Conservation (phyloP, 1,284 basidiomycete species). For the Moesziomyces sp. region DNA sequence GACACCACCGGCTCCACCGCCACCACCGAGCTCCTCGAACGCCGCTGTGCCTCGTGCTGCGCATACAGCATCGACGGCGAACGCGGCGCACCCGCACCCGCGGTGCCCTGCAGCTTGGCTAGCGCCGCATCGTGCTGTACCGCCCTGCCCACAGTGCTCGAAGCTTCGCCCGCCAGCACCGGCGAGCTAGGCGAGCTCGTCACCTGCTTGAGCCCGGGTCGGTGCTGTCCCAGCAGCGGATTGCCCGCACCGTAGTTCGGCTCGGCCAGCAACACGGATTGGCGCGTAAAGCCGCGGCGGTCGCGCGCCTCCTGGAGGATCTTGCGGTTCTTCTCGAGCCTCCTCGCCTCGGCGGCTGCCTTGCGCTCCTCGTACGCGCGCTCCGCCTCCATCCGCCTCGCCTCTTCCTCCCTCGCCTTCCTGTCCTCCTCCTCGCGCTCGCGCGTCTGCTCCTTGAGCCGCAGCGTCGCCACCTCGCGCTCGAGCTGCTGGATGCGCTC, state of each 20-base stretch:
- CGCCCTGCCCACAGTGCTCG: slow-evolving; percentile 6
- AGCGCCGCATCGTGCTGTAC: slow-evolving; percentile 14
- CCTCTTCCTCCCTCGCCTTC: slow-evolving; percentile 28
- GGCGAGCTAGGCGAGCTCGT: slow-evolving; percentile 29
- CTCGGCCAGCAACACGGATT: slow-evolving; percentile 27
- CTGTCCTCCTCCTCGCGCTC: slow-evolving; percentile 37
- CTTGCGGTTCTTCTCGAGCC: slow-evolving; percentile 32
- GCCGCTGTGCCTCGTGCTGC: slow-evolving; percentile 23
- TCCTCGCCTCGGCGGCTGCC: slow-evolving; percentile 24
- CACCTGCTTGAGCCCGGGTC: slow-evolving; percentile 7
- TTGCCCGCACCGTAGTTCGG: slow-evolving; percentile 48
- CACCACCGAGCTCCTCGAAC: slow-evolving; percentile 19
- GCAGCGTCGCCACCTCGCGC: slow-evolving; percentile 24
- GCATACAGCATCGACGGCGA: slow-evolving; percentile 19
- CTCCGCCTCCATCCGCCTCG: slow-evolving; percentile 25
- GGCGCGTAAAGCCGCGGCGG: slow-evolving; percentile 31
- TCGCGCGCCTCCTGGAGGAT: slow-evolving; percentile 48
- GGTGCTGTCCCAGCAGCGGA: slow-evolving; percentile 15
- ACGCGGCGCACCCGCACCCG: slow-evolving; percentile 2
- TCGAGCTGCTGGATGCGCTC: slow-evolving; percentile 42
- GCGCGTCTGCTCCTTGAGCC: slow-evolving; percentile 23
- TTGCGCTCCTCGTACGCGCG: slow-evolving; percentile 24
- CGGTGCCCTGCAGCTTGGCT: slow-evolving; percentile 23
- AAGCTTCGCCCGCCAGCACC: slow-evolving; percentile 7
- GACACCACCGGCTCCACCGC: not conserved